phyloP scores from a whole-genome alignment of 2,329 filamentous ascomycete species.

The Ophiocordyceps unilateralis region DNA sequence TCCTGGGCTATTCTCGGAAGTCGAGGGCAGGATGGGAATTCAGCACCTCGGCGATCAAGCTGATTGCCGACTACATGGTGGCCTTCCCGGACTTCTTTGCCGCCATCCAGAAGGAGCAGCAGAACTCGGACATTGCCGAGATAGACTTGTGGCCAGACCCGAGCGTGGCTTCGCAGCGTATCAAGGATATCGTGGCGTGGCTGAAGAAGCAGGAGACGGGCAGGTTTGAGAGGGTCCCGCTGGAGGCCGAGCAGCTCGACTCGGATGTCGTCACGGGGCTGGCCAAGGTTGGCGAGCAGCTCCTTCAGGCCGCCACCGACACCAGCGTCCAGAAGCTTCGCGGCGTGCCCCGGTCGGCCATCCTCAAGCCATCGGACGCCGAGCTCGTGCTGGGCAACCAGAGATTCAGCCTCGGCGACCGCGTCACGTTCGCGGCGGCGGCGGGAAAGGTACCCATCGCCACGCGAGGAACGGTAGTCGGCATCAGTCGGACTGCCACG shows the following conservation, averaged over 20 bases:
- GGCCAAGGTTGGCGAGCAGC: constrained; percentile 55
- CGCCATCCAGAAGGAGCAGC: constrained; percentile 69
- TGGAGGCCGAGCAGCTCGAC: constrained; percentile 92
- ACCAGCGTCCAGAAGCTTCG: constrained; percentile 52
- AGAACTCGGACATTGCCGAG: constrained; percentile 67
- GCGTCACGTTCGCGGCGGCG: constrained; percentile 81
- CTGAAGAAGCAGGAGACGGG: constrained; percentile 82
- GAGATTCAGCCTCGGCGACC: constrained; percentile 68
- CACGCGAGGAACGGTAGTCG: constrained; percentile 81
- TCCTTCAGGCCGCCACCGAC: constrained; percentile 32
- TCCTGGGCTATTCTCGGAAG: constrained; percentile 86
- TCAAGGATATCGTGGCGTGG: constrained; percentile 91
- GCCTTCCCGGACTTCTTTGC: constrained; percentile 92
- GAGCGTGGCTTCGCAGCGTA: constrained; percentile 53
- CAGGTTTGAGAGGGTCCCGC: constrained; percentile 84
- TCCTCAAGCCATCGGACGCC: constrained; percentile 90
- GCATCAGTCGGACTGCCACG: constrained; percentile 74
- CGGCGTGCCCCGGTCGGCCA: constrained; percentile 67
- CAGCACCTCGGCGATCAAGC: constrained; percentile 61
- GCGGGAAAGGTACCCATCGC: constrained; percentile 91
- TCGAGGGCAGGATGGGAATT: constrained; percentile 87
- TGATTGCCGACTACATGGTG: constrained; percentile 80
- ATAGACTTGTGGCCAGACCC: constrained; percentile 70
- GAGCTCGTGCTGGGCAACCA: constrained; percentile 83
- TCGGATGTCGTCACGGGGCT: constrained; percentile 73